Conservation (phyloP, 345 rosid genomes). For the Punica granatum region DNA sequence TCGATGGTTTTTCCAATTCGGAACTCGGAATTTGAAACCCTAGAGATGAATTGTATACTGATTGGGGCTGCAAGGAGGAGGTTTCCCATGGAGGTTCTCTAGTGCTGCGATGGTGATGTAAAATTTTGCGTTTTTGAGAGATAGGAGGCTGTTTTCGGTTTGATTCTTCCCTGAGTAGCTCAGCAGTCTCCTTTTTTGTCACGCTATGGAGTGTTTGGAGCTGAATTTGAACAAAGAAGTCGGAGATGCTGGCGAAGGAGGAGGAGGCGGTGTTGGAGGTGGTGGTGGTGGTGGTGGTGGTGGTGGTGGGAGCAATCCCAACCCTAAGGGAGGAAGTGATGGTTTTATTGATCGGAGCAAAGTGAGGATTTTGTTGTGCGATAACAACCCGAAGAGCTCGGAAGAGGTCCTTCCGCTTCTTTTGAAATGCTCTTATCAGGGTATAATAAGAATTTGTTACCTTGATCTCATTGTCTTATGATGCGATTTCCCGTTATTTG, state of each 20-base stretch:
- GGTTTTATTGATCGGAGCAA: conserved; percentile 92
- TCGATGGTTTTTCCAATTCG: neutral
- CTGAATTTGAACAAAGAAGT: conserved; percentile 52
- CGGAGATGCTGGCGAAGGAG: neutral
- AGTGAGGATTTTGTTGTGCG: conserved; percentile 96
- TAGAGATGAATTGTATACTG: neutral
- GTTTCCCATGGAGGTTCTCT: conserved; percentile 32
- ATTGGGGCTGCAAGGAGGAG: neutral
- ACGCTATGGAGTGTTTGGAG: conserved; percentile 39
- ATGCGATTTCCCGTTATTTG: neutral
- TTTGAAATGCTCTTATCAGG: conserved; percentile 86
- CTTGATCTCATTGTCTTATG: neutral
- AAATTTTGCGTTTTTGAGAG: conserved; percentile 3
- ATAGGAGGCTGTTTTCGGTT: neutral
- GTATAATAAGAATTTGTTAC: conserved; percentile 25
- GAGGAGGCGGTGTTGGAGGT: neutral
- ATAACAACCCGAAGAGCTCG: conserved; percentile 64
- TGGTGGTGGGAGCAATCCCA: conserved; percentile 15
- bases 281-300: conserved; percentile 17
- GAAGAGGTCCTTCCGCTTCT: conserved; percentile 77
- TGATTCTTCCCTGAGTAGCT: neutral
- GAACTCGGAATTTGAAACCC: neutral
- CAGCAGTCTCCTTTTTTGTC: conserved; percentile 7
- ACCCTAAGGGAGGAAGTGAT: conserved; percentile 45
- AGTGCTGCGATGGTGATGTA: conserved; percentile 12